A percentile compares a stretch with the other conserved stretches of the same genome.
phyloP scores from a whole-genome alignment of 1,139 yeast genomes.

The Candida tetrigidarum region DNA sequence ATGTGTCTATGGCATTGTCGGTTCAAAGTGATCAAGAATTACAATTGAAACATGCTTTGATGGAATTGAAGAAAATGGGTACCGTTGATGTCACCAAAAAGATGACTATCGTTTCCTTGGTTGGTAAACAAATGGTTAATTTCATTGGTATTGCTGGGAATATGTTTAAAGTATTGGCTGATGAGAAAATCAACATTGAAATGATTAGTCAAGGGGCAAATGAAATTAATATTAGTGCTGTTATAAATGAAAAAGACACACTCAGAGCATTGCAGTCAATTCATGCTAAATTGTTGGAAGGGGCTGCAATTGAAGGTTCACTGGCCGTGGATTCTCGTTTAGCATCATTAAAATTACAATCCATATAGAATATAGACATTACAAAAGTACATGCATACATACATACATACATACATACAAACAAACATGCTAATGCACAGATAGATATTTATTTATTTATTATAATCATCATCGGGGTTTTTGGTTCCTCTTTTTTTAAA shows the following conservation, averaged over 20 bases:
- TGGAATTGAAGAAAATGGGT: constrained; percentile 80
- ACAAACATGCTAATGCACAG: background rate
- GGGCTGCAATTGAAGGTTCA: constrained; percentile 38
- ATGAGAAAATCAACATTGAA: constrained; percentile 90
- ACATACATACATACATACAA: background rate
- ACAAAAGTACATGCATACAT: constrained; percentile 5
- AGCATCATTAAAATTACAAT: constrained; percentile 38
- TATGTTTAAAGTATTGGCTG: constrained; percentile 94
- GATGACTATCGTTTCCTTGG: constrained; percentile 90
- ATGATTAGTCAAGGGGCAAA: constrained; percentile 99
- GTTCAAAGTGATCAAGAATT: constrained; percentile 66
- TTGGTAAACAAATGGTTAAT: constrained; percentile 97
- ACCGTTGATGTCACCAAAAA: constrained; percentile 85
- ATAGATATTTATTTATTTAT: no score
- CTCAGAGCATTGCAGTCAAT: constrained; percentile 84
- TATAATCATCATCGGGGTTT: no score
- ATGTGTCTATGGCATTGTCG: constrained; percentile 96
- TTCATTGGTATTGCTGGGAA: constrained; percentile 96
- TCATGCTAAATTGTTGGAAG: constrained; percentile 76
- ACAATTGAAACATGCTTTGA: constrained; percentile 68
- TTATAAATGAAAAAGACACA: constrained; percentile 82
- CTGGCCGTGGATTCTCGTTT: constrained; percentile 43
- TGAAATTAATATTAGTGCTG: constrained; percentile 96
- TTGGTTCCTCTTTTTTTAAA: no score
- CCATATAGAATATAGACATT: constrained; percentile 17